Base-by-base conservation (phyloP, 495 filamentous ascomycete genomes). In the Podospora anserina region DNA sequence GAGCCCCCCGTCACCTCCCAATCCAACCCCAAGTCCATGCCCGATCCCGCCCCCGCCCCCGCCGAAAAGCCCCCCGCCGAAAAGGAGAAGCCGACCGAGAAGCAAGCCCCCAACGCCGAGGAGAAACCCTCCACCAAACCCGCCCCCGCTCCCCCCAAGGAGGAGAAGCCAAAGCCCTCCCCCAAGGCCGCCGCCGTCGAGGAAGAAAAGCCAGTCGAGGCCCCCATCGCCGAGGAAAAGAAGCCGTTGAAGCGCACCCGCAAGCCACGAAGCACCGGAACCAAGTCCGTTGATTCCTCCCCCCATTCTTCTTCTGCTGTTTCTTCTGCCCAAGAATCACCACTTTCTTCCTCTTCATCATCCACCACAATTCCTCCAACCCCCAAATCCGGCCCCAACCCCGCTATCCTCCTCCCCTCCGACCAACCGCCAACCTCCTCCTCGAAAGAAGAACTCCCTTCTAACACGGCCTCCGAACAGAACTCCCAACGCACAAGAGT, bases 401-500 rank as follows among this genome's bases (percentile, higher is more conserved):
- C 39, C 39, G 15, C 39, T 13, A 34, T 65, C 62, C 68, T 64
- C 62, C 69, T 65, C 73, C 32, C 30, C 58, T 60, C 66, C 1
- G 58, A 16, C 60, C 55, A 57, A 66, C 2, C 61, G 68, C 44
- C 76, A 72, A 69, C 1, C 5, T n/a, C 20, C 19, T 11, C 49
- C 1, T n/a, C 44, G 27, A 69, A 79, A 20, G 70, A 79, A 26
- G 70, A 82, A 64, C 61, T 71, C 61, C 73, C 75, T 27, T 69
- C 77, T 74, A 69, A 68, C 69, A 19, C 57, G 16, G n/a, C 63
- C 30, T 49, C 68, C 56, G 69, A 68, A 63, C 70, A 67, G 63
- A 82, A 71, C 78, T 79, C 67, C 77, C 82, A 70, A 78, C 88
- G 78, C 84, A 83, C 78, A 84, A 88, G 88, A 66, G 85, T 94